Conservation (phyloP, 1,284 basidiomycete genomes). For the Sporisorium iseilematis-ciliati region DNA sequence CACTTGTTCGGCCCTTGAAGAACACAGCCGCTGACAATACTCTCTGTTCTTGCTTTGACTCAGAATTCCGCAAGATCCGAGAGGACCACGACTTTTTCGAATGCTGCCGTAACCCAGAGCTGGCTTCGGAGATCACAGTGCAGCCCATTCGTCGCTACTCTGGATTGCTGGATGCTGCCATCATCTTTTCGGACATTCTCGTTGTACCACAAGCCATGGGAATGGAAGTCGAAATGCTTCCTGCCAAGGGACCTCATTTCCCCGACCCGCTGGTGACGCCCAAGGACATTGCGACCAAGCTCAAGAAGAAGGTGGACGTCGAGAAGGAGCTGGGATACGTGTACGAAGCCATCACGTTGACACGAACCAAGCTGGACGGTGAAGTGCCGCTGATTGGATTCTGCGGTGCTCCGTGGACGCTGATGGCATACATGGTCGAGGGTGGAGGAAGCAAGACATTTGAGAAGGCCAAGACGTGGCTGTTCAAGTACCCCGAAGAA, state of each 20-base stretch:
- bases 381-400: conserved; percentile 69
- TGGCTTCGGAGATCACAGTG: conserved; percentile 68
- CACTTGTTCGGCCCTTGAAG: neutral
- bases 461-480: conserved; percentile 68
- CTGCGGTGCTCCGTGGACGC: conserved; percentile 68
- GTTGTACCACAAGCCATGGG: conserved; percentile 70
- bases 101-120: conserved; percentile 66
- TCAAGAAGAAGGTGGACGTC: conserved; percentile 67
- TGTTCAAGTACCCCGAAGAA: conserved; percentile 67
- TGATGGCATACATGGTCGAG: conserved; percentile 70
- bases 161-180: conserved; percentile 67
- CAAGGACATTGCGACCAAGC: conserved; percentile 58
- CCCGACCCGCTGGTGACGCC: conserved; percentile 64
- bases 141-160: conserved; percentile 68
- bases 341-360: conserved; percentile 65
- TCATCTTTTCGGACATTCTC: conserved; percentile 69
- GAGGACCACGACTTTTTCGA: conserved; percentile 69
- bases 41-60: neutral
- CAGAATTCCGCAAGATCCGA: conserved; percentile 67
- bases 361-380: conserved; percentile 64
- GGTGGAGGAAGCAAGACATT: conserved; percentile 68
- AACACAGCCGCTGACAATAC: too few species aligned
- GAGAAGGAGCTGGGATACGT: conserved; percentile 69
- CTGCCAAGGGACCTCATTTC: conserved; percentile 67
- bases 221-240: conserved; percentile 68